Evolutionary conservation across 2,329 filamentous ascomycete species (phyloP).

Genomic region (Xylariaceae sp.): DNA sequence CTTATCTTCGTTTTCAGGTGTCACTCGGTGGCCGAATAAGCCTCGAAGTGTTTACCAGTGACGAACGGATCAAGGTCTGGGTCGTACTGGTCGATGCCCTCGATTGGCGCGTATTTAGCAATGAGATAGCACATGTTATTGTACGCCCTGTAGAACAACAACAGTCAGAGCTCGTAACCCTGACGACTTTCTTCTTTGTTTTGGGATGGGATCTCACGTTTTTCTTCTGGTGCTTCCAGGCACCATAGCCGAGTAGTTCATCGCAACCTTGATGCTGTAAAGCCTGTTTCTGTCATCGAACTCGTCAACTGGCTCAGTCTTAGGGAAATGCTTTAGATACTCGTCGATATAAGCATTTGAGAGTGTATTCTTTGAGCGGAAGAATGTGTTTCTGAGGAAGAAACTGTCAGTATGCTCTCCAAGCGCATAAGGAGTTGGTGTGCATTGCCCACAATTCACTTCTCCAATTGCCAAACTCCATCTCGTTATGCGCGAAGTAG

Average conservation of each 20-base stretch:
- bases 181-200: too few relatives aligned
- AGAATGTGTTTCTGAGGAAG: too few relatives aligned
- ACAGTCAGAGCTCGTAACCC: too few relatives aligned
- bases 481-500: constrained; percentile 42
- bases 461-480: constrained; percentile 13
- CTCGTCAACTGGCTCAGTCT: constrained; percentile 13
- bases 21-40: too few relatives aligned
- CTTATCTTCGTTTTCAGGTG: too few relatives aligned
- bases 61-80: constrained; percentile 8
- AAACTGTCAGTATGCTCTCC: too few relatives aligned
- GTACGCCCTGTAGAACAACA: constrained; percentile 5
- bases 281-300: constrained; percentile 24
- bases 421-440: not conserved
- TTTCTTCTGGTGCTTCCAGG: constrained; percentile 2
- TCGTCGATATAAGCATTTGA: not conserved
- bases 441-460: constrained; percentile 1
- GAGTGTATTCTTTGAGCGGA: too few relatives aligned
- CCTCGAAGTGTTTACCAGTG: not conserved
- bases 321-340: not conserved
- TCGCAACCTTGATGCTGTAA: constrained; percentile 13
- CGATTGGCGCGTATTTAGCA: constrained; percentile 17
- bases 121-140: constrained; percentile 20
- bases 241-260: constrained; percentile 14
- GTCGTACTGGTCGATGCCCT: constrained; percentile 15
- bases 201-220: not conserved